Percentiles rank a stretch among this genome's conserved stretches.
These are phyloP conservation scores for Fusarium drepaniforme DNA, from an alignment of 2,329 filamentous ascomycete genomes.

Conservation along the genomic window DNA sequence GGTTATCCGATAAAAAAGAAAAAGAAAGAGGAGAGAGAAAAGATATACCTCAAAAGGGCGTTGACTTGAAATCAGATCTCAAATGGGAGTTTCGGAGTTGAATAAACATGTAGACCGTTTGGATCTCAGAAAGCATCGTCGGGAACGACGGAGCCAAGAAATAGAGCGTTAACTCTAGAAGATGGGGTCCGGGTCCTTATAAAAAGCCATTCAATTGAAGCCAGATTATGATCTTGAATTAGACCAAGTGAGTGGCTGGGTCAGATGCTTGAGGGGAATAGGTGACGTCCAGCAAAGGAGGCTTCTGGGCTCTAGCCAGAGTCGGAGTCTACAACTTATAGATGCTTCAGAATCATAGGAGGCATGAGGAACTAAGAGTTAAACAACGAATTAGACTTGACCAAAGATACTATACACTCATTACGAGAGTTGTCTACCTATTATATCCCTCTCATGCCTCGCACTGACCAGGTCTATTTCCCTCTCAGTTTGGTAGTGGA, in stretches of 20 bases:
- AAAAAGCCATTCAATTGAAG: constrained; percentile 10
- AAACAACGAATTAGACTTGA: not conserved
- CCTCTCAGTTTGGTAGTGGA: not conserved
- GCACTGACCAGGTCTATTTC: not conserved
- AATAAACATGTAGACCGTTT: constrained; percentile 13
- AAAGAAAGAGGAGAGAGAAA: not conserved
- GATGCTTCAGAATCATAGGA: not conserved
- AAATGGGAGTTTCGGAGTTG: constrained; percentile 10
- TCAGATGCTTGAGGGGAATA: not conserved
- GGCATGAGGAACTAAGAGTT: not conserved
- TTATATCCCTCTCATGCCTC: not conserved
- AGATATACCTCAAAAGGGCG: not conserved
- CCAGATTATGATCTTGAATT: not conserved
- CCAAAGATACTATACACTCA: not conserved
- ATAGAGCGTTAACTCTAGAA: constrained; percentile 2
- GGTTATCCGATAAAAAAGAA: constrained; percentile 52
- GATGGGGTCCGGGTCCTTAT: not conserved
- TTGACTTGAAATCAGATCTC: not conserved
- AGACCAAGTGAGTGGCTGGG: not conserved
- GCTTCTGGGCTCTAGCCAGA: not conserved
- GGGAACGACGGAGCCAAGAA: not conserved
- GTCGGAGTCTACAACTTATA: not conserved
- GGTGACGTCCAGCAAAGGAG: not conserved
- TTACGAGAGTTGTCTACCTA: not conserved
- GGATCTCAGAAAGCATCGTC: not conserved